Evolutionary conservation across 208 protist genomes (phyloP), one percentile per base, ranked within the genome.

Genomic region (Trypanosoma conorhini): DNA sequence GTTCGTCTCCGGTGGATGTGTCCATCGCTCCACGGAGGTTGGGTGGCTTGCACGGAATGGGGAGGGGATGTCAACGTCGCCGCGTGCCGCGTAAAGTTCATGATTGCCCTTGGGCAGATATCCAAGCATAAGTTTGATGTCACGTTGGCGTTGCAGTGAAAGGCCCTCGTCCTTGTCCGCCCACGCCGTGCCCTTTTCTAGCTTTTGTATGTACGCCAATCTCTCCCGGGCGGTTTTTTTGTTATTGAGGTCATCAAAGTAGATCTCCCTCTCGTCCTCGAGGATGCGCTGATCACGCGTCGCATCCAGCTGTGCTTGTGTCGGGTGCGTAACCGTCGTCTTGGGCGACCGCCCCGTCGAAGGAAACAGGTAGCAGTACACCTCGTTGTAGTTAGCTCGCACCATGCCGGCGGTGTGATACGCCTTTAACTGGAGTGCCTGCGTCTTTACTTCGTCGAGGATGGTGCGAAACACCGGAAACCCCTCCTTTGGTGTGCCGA

Each of bases 21-120:
- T 79, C 88, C 87, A 96, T 30, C 71, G 57, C 58, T 89, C 77
- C 0, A 87, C 79, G 7, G 86, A 91, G 5, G 90, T 96, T 22
- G 77, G 77, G 70, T 96, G 90, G 60, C 86, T 92, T 12, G 87
- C 79, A 70, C 90, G 90, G 70, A 96, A 96, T 21, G 90, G 90
- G 0, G 83, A 79, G 2, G 84, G 80, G 13, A 96, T 73, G 66
- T 96, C 84, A 15, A 96, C 90, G 59, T 96, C 90, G 56, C 90
- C 90, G 30, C 90, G 85, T 24, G 90, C 90, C 13, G 83, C 86
- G 76, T 96, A 96, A 21, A 96, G 68, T 59, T 96, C 88, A 24
- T 73, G 79, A 78, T 96, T 96, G 52, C 90, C 90, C 58, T 96
- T 96, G 21, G 90, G 90, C 44, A 96, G 59, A 60, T 89, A 96